Base-by-base conservation (phyloP, 768 basidiomycete genomes). In the Boletus pseudo-olivaceus region DNA sequence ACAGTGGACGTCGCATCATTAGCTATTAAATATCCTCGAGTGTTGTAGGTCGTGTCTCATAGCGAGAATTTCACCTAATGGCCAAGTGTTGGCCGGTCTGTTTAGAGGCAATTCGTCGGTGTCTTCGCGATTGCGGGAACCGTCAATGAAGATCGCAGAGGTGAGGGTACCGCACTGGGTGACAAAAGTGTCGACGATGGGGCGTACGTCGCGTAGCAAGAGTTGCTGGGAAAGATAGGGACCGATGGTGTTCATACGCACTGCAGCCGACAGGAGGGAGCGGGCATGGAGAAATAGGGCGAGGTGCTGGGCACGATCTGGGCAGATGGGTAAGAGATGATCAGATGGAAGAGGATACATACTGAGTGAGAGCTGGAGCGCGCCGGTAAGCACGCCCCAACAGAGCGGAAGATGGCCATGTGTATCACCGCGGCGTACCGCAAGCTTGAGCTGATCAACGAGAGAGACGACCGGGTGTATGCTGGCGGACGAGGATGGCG, bases 231-330 rank as follows among this genome's bases (percentile, higher is more conserved):
- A 82, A 19, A 83, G 83, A 69, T 99, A 99, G 0, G 97, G 97
- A 0, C 97, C 97, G 59, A 97, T 78, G 26, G 82, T 81, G 70
- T 98, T 98, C 63, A 98, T 77, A 7, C 97, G 83, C 17, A 99
- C 90, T 2, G 93, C 87, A 5, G 95, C 93, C 8, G 95, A 98
- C 41, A 98, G 77, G 48, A 98, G 73, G 50, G 92, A 83, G 14
- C 97, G 82, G 4, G 91, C 90, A 61, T 98, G 93, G 6, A 99
- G 82, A 75, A 97, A 98, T 32, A 98, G 83, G 63, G 94, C 88
- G 14, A 99, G 83, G 65, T 90, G 89, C 60, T 88, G 85, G 9
- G 90, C 77, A 29, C 91, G 84, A 59, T 87, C 94, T 98, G 66
- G 14, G 59, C 32, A 9, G 26, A 53, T 51, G 33, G 19, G 56